Evolutionary conservation across 1,284 basidiomycete genomes (phyloP).

Genomic region (Microbotryum scabiosae): DNA sequence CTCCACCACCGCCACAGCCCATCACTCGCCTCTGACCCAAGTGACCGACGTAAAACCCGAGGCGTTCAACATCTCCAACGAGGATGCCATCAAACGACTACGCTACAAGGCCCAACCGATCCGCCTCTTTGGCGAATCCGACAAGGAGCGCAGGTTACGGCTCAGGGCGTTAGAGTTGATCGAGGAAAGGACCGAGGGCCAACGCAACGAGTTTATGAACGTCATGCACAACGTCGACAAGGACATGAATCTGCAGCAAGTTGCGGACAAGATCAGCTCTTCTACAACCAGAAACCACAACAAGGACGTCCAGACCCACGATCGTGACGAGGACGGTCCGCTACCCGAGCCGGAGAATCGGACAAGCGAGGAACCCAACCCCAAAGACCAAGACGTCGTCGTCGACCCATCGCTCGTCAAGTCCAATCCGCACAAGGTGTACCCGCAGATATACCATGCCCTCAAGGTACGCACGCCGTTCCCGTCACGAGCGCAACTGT

Average conservation of each 20-base stretch:
- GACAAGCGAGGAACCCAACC: slow-evolving; percentile 11
- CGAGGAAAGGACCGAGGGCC: slow-evolving; percentile 60
- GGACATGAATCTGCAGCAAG: slow-evolving; percentile 51
- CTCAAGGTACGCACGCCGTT: slow-evolving; percentile 52
- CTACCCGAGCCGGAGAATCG: slow-evolving; percentile 9
- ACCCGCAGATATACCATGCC: slow-evolving; percentile 95
- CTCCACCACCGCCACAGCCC: neutral
- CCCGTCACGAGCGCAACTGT: neutral
- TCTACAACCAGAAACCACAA: slow-evolving; percentile 30
- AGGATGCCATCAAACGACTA: slow-evolving; percentile 80
- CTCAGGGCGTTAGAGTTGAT: slow-evolving; percentile 88
- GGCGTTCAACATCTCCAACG: slow-evolving; percentile 84
- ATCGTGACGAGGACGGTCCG: slow-evolving; percentile 12
- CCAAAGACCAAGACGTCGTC: slow-evolving; percentile 46
- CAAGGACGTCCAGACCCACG: neutral
- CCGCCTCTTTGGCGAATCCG: slow-evolving; percentile 86
- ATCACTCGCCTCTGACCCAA: neutral
- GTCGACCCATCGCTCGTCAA: slow-evolving; percentile 76
- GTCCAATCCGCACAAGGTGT: slow-evolving; percentile 88
- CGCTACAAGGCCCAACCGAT: slow-evolving; percentile 89
- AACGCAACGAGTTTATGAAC: slow-evolving; percentile 87
- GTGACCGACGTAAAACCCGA: slow-evolving; percentile 34
- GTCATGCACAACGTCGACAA: slow-evolving; percentile 86
- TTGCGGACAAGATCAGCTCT: slow-evolving; percentile 45
- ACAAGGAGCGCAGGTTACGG: slow-evolving; percentile 82